Base-by-base conservation (phyloP, 78 protist genomes). In the Polysphondylium violaceum region DNA sequence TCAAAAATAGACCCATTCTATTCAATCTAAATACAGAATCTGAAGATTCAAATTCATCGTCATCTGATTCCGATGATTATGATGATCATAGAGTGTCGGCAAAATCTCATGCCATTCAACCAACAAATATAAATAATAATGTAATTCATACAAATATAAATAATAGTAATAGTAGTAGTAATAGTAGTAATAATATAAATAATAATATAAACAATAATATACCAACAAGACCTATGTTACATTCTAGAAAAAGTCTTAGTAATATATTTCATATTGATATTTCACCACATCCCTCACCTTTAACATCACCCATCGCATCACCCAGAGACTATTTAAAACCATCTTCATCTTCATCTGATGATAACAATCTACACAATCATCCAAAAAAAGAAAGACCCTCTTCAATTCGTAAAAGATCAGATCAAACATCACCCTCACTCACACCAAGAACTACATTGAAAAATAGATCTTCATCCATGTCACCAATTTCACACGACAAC, bases 321-420 rank as follows among this genome's bases (percentile, higher is more conserved):
- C 23, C 63, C n/a, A 44, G 47, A 51, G 63, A 56, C 8, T 14
- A 17, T 14, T 17, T 47, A 47, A 47, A 14, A 14, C 53, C 53
- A 47, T 56, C 63, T 56, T 56, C 63, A 56, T 56, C 63, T n/a
- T 4, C 63, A 56, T 56, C 63, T 14, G 11, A 47, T 47, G 11
- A 47, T 47, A 47, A 47, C 11, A 47, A 47, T 47, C 53, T 14
- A 47, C 53, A 47, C 8, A 8, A 47, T 14, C 53, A 47, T 14
- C 53, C 63, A 6, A 56, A 75, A 75, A 75, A 65, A 40, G 71
- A 83, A 44, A 50, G 91, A 31, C 91, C 91, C 1, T 69, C 79
- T n/a, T 43, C 81, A 1, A 69, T 69, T 43, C 51, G 91, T 31
- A 83, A 83, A 64, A 25, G 77, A 41, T 51, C 76, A 17, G 41